Conservation (phyloP, 164 flowering plant species). For the Pachysandra terminalis region DNA sequence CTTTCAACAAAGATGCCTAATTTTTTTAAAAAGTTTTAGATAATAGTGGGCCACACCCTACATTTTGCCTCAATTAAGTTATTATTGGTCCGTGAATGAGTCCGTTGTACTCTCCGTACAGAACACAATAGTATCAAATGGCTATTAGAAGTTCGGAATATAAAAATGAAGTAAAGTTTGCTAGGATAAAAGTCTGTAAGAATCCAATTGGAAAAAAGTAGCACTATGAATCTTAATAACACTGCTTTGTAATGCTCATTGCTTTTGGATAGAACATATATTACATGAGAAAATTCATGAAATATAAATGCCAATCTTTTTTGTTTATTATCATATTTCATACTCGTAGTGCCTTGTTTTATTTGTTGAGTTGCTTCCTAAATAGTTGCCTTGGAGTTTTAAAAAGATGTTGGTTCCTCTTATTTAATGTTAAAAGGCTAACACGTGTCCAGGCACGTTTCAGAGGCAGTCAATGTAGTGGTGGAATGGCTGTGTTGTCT, state of each 20-base stretch:
- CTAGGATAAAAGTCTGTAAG: neutral
- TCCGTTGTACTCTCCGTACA: too few relatives aligned
- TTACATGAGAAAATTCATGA: neutral
- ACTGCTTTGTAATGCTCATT: too few relatives aligned
- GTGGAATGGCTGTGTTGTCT: conserved; percentile 12
- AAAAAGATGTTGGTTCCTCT: neutral
- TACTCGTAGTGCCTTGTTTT: neutral
- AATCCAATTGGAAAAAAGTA: neutral
- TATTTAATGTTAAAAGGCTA: neutral
- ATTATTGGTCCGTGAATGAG: too few relatives aligned
- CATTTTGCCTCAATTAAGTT: too few relatives aligned
- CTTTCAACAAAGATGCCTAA: too few relatives aligned
- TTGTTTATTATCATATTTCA: neutral
- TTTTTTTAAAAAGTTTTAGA: too few relatives aligned
- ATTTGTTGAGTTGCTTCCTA: neutral
- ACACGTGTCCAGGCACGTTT: conserved; percentile 19
- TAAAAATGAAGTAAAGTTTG: too few relatives aligned
- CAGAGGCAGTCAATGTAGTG: conserved; percentile 14
- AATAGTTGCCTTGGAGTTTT: neutral
- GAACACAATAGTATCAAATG: too few relatives aligned
- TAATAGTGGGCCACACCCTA: too few relatives aligned
- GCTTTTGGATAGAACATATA: too few relatives aligned
- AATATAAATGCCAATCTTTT: too few relatives aligned
- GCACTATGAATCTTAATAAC: neutral
- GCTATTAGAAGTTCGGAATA: too few relatives aligned